Percentiles rank a stretch among this genome's conserved stretches.
Evolutionary conservation across 164 flowering plant genomes (phyloP).

Genomic region (Tetrastigma voinierianum): DNA sequence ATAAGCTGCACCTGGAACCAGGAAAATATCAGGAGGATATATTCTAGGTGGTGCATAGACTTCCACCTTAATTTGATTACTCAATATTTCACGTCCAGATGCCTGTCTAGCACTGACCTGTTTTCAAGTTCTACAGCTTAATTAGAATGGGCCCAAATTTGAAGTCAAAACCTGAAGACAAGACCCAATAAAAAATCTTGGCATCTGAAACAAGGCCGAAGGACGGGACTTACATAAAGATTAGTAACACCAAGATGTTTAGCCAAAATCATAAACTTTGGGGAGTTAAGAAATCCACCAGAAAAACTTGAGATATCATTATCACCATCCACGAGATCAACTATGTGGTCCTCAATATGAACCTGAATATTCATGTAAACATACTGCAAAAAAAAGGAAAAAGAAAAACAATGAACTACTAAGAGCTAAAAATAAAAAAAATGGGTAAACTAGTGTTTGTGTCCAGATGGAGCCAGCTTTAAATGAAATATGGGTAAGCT

Average conservation of each 20-base stretch:
- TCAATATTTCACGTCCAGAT: conserved; percentile 73
- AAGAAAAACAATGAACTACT: no score
- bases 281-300: conserved; percentile 26
- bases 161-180: neutral
- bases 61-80: conserved; percentile 70
- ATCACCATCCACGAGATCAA: conserved; percentile 45
- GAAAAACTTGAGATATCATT: conserved; percentile 24
- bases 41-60: conserved; percentile 78
- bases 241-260: conserved; percentile 65
- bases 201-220: neutral
- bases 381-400: conserved; percentile 44
- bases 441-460: no score
- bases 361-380: conserved; percentile 71
- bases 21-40: conserved; percentile 66
- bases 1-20: conserved; percentile 89
- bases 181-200: neutral
- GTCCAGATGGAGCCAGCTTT: no score
- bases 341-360: conserved; percentile 62
- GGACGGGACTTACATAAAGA: conserved; percentile 59
- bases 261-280: conserved; percentile 55
- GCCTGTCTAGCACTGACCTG: conserved; percentile 75
- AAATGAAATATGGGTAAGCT: no score
- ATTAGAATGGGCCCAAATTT: neutral
- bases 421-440: no score
- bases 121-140: conserved; percentile 15